These are phyloP conservation scores for Larix sibirica DNA, from an alignment of 83 land plant genomes.

Conservation along the genomic window DNA sequence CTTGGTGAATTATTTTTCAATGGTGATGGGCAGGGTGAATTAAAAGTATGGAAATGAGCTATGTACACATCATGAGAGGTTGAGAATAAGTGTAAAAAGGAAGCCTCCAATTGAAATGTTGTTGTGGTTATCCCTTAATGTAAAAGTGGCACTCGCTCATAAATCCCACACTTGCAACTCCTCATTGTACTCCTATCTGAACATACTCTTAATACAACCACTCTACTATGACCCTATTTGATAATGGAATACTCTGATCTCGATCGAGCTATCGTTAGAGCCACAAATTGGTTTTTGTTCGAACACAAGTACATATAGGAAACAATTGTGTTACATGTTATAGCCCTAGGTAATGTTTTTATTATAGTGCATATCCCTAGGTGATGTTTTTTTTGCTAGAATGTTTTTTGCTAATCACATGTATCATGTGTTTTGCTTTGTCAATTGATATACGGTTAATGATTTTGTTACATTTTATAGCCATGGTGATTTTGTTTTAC, in stretches of 20 bases:
- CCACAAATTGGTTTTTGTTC: constrained; percentile 77
- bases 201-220: too few species aligned
- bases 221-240: too few species aligned
- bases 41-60: constrained; percentile 83
- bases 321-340: too few species aligned
- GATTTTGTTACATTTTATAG: too few species aligned
- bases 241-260: constrained; percentile 68
- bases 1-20: constrained; percentile 78
- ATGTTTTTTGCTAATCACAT: too few species aligned
- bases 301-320: constrained; percentile 48
- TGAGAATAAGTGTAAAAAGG: not conserved
- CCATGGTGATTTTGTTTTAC: too few species aligned
- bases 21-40: constrained; percentile 68
- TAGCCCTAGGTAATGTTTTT: too few species aligned
- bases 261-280: constrained; percentile 59
- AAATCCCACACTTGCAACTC: too few species aligned
- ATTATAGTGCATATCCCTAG: too few species aligned
- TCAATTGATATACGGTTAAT: too few species aligned
- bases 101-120: too few species aligned
- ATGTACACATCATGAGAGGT: not conserved
- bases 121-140: constrained; percentile 21
- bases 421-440: not conserved
- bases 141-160: constrained; percentile 53
- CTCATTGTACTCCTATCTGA: too few species aligned
- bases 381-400: constrained; percentile 2